phyloP scores from a whole-genome alignment of 2,329 filamentous ascomycete species.

The Pseudocercospora cruenta region DNA sequence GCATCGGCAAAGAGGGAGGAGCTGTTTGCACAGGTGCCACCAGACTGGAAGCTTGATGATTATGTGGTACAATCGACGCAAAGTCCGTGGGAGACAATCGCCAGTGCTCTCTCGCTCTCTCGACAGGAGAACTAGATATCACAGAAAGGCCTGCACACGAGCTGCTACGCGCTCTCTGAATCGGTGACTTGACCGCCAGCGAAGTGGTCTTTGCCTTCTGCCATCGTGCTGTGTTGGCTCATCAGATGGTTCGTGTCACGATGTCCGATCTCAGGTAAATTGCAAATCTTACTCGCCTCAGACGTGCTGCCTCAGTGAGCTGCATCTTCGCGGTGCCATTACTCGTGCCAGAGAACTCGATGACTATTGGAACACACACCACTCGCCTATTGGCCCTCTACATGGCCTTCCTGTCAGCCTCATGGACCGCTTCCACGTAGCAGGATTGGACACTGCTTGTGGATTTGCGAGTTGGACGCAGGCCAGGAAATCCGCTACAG shows the following conservation, averaged over 20 bases:
- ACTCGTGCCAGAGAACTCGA: conserved; percentile 46
- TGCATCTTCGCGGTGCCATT: conserved; percentile 43
- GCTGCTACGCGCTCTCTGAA: conserved; percentile 9
- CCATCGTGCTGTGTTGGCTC: conserved; percentile 17
- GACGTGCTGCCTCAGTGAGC: conserved; percentile 46
- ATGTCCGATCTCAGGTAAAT: neutral
- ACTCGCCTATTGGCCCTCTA: conserved; percentile 47
- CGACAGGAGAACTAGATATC: neutral
- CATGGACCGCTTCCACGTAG: conserved; percentile 43
- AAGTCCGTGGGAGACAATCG: neutral
- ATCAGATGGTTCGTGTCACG: conserved; percentile 6
- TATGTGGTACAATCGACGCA: neutral
- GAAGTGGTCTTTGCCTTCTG: conserved; percentile 17
- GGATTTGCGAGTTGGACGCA: conserved; percentile 44
- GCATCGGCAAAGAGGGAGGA: neutral
- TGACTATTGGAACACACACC: conserved; percentile 39
- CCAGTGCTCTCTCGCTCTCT: neutral
- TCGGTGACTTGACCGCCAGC: conserved; percentile 15
- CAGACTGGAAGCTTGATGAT: neutral
- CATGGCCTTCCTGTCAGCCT: conserved; percentile 46
- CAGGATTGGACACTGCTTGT: conserved; percentile 43
- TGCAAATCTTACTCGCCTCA: neutral
- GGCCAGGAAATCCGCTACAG: conserved; percentile 55
- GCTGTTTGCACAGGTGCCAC: neutral
- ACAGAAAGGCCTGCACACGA: conserved; percentile 9